Base-by-base conservation (phyloP, 495 filamentous ascomycete genomes). In the Penicillium angulare region DNA sequence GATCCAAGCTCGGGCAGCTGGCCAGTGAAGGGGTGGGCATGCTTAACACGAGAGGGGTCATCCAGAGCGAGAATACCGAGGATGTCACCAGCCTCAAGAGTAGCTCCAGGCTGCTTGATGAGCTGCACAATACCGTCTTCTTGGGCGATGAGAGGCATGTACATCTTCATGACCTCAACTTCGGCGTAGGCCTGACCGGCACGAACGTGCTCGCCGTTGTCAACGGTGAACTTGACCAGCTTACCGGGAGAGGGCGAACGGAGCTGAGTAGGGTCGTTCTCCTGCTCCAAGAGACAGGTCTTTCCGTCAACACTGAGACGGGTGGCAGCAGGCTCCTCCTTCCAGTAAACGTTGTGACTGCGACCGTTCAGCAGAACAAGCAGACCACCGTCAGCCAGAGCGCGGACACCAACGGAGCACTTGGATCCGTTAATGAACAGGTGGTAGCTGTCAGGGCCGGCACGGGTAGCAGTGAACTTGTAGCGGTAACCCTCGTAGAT, bases 131-230 rank as follows among this genome's bases (percentile, higher is more conserved):
- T 85, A 72, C 93, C 93, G 57, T 96, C 95, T 68, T 99, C 93
- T 69, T 92, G 86, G n/a, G 93, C 87, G 47, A 99, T 79, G 45
- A 99, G 80, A 59, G 93, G 93, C 93, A 99, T 99, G 77, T 96
- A 97, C 93, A 99, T 99, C 80, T 99, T 99, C 93, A 99, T 99
- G 68, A 99, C 95, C 69, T 99, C 93, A 45, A 99, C 93, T 64
- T 99, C 93, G 45, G 93, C 93, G 64, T 89, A 99, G 7, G 92
- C 78, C 69, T 99, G 90, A 45, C 92, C 92, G 54, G 92, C 90
- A 65, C 82, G 86, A 61, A 99, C 85, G 66, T 97, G 93, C 60
- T 95, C 87, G 43, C 95, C 95, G 60, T 95, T 97, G 68, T 97
- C 95, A 1, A 99, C 90, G 9, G 88, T 89, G 75, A 92, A 99